Percentiles rank a stretch among this genome's conserved stretches.
Conservation (phyloP, 345 rosid species). For the Pugionium cornutum region DNA sequence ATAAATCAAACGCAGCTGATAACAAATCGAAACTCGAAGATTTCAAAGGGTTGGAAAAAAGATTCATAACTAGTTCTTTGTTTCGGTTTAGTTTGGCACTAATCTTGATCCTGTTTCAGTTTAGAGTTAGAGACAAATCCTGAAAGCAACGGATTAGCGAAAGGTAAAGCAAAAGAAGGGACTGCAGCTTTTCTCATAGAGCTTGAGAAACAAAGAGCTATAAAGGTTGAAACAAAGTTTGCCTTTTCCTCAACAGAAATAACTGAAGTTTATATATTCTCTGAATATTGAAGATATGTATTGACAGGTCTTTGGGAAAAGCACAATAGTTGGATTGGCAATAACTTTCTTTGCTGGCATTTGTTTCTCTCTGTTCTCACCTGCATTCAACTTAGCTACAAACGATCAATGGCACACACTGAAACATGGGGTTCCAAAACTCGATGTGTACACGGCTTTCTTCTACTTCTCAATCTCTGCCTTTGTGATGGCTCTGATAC, state of each 20-base stretch:
- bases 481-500: constrained; percentile 54
- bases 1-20: no score
- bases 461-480: constrained; percentile 77
- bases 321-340: constrained; percentile 55
- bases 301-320: constrained; percentile 70
- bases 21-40: no score
- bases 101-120: constrained; percentile 43
- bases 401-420: constrained; percentile 84
- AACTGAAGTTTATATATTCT: no score
- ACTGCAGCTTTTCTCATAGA: no score
- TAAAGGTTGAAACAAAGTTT: constrained; percentile 53
- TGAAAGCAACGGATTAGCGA: constrained; percentile 39
- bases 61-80: background rate
- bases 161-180: no score
- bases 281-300: background rate
- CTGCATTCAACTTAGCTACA: constrained; percentile 83
- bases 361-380: constrained; percentile 86
- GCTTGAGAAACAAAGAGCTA: constrained; percentile 70
- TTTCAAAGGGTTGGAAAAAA: constrained; percentile 40
- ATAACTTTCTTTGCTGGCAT: constrained; percentile 72
- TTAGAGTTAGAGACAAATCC: constrained; percentile 29
- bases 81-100: background rate
- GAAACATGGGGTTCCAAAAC: constrained; percentile 65
- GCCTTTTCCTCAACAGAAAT: no score
- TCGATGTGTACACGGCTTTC: constrained; percentile 71